These are phyloP conservation scores for Populus simonii DNA, from an alignment of 345 rosid genomes.

Conservation along the genomic window DNA sequence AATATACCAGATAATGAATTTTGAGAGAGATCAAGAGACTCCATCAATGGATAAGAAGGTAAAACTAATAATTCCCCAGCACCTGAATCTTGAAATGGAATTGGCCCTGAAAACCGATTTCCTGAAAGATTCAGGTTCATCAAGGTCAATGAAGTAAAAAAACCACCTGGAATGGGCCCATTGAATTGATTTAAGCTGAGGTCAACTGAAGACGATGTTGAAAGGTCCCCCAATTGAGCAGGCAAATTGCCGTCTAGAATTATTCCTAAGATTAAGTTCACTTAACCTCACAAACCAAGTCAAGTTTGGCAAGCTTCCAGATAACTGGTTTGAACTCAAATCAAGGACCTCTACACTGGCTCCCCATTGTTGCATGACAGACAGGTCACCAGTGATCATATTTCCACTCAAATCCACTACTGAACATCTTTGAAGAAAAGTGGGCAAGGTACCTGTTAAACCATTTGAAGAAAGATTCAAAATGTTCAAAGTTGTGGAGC, in stretches of 20 bases:
- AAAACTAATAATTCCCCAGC: constrained; percentile 56
- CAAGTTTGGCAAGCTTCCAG: constrained; percentile 66
- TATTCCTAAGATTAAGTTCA: constrained; percentile 56
- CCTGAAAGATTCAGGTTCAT: constrained; percentile 71
- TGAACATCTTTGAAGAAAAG: constrained; percentile 37
- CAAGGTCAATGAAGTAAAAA: constrained; percentile 55
- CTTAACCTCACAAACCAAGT: constrained; percentile 49
- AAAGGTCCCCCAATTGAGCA: constrained; percentile 41
- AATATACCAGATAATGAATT: constrained; percentile 64
- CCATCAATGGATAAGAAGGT: constrained; percentile 50
- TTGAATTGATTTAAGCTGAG: constrained; percentile 66
- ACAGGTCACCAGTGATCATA: constrained; percentile 56
- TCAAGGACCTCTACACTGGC: constrained; percentile 64
- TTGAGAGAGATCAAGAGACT: constrained; percentile 83
- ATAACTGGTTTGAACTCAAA: constrained; percentile 76
- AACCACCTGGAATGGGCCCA: constrained; percentile 61
- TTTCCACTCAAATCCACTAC: constrained; percentile 74
- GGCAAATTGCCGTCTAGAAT: constrained; percentile 67
- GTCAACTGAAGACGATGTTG: constrained; percentile 57
- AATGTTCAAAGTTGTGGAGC: constrained; percentile 55
- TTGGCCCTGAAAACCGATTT: constrained; percentile 65
- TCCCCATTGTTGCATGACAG: constrained; percentile 61
- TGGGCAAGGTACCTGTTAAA: constrained; percentile 68
- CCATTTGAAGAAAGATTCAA: constrained; percentile 77
- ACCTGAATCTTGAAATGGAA: constrained; percentile 54